Conservation (phyloP, 331 rosid genomes). For the Ulmus americana region DNA sequence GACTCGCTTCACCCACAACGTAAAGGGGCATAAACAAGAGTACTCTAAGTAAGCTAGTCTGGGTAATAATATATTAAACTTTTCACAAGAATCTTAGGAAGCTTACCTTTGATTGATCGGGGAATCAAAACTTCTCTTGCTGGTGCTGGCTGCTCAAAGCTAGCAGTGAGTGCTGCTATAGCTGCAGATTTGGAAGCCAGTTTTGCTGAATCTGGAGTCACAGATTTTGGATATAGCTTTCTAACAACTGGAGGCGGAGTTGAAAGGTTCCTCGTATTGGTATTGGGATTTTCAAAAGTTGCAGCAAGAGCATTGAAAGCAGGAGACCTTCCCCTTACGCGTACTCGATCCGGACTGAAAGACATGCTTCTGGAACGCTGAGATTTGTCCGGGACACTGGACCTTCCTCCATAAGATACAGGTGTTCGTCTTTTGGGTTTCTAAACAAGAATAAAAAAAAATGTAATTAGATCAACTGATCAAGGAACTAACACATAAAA, state of each 20-base stretch:
- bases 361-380: slow-evolving; percentile 98
- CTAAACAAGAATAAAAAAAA: slow-evolving; percentile 25
- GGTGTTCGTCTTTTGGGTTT: slow-evolving; percentile 83
- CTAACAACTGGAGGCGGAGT: slow-evolving; percentile 87
- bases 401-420: slow-evolving; percentile 75
- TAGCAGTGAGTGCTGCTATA: slow-evolving; percentile 57
- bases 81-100: slow-evolving; percentile 7
- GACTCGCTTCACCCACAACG: slow-evolving; percentile 40
- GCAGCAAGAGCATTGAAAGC: slow-evolving; percentile 96
- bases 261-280: slow-evolving; percentile 73
- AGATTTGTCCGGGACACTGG: slow-evolving; percentile 73
- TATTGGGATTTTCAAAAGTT: slow-evolving; percentile 62
- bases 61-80: neutral
- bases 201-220: slow-evolving; percentile 53
- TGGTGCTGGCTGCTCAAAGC: slow-evolving; percentile 54
- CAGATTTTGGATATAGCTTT: slow-evolving; percentile 82
- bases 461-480: too few relatives aligned
- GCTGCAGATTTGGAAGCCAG: slow-evolving; percentile 54
- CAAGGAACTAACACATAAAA: neutral
- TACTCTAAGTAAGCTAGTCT: slow-evolving; percentile 9
- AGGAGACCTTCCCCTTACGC: slow-evolving; percentile 97
- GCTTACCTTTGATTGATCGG: slow-evolving; percentile 64
- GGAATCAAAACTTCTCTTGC: slow-evolving; percentile 69
- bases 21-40: slow-evolving; percentile 10
- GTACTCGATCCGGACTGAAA: slow-evolving; percentile 88